These are phyloP conservation scores for Tubosaeta brunneosetosa DNA, from an alignment of 768 basidiomycete species.

Conservation along the genomic window DNA sequence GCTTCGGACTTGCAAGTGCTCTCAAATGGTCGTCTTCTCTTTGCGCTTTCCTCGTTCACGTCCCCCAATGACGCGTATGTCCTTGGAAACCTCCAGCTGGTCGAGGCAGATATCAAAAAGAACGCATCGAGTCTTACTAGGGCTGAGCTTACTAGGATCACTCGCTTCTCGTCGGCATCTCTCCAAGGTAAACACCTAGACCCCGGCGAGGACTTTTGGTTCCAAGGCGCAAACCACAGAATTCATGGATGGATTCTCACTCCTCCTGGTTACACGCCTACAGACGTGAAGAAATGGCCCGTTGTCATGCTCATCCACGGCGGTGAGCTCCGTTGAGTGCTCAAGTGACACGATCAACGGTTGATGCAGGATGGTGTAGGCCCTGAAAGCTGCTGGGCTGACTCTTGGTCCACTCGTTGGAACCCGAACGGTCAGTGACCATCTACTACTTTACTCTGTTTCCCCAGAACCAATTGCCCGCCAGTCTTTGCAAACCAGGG, in stretches of 20 bases:
- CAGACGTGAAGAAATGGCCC: constrained; percentile 72
- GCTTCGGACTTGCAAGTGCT: constrained; percentile 62
- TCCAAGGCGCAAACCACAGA: constrained; percentile 71
- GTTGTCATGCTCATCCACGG: constrained; percentile 79
- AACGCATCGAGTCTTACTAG: constrained; percentile 23
- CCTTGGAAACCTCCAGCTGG: constrained; percentile 43
- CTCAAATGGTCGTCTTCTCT: constrained; percentile 55
- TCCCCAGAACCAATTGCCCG: background rate
- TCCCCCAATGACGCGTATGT: constrained; percentile 78
- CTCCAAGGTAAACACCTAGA: constrained; percentile 56
- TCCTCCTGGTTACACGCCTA: constrained; percentile 69
- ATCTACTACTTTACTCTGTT: background rate
- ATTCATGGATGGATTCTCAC: constrained; percentile 86
- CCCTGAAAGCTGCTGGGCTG: constrained; percentile 84
- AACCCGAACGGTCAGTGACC: constrained; percentile 66
- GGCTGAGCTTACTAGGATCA: constrained; percentile 50
- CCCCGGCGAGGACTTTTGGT: constrained; percentile 81
- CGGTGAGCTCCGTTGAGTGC: constrained; percentile 32
- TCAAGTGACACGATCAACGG: background rate
- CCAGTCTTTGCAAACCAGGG: constrained; percentile 81
- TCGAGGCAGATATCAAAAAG: constrained; percentile 40
- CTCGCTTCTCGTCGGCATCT: constrained; percentile 54
- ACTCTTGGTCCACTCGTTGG: constrained; percentile 90
- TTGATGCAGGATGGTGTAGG: constrained; percentile 33
- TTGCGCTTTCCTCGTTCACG: constrained; percentile 69